Evolutionary conservation across 2,329 filamentous ascomycete genomes (phyloP), one percentile per base, ranked within the genome.

Genomic region (Diaporthe velutina): DNA sequence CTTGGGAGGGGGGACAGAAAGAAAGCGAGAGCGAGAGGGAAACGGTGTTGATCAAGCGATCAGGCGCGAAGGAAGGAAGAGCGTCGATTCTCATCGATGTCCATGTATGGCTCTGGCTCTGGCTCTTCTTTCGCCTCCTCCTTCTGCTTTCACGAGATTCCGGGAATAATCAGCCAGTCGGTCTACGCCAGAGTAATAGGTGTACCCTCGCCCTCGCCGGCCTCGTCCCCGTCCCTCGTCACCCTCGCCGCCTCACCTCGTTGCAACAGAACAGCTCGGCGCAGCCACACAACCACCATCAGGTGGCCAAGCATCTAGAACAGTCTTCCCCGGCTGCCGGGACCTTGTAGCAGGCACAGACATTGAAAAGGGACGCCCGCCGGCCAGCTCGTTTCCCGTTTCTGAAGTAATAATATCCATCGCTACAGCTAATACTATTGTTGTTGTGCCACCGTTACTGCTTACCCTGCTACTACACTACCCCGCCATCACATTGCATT

Each of bases 301-400:
- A 28, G 40, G 15, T 5, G 45, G n/a, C 42, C 57, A 54, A 64
- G 45, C 71, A 60, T 73, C 71, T 73, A 73, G 71, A 73, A 73
- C 71, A 50, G 25, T 70, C 71, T 58, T 30, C 38, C 70, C 57
- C 55, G 22, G n/a, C 4, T 73, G 15, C 60, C 54, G 52, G 71
- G 60, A 35, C 35, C 28, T n/a, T n/a, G n/a, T 17, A 17, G 48
- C 48, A n/a, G 60, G 60, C 52, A 67, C 28, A n/a, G 30, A 38
- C 61, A 52, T 52, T 38, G 64, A 67, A 67, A 52, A 67, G 45
- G 28, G 22, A 64, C 61, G 10, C 42, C 42, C 61, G 22, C 42
- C 28, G 42, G 42, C n/a, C 38, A 61, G 35, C 58, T 61, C 38
- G n/a, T 10, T 30, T 48, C 19, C 12, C 10, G 10, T 25, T 35